Base-by-base conservation (phyloP, 768 basidiomycete species). In the Mycena albidolilacea region DNA sequence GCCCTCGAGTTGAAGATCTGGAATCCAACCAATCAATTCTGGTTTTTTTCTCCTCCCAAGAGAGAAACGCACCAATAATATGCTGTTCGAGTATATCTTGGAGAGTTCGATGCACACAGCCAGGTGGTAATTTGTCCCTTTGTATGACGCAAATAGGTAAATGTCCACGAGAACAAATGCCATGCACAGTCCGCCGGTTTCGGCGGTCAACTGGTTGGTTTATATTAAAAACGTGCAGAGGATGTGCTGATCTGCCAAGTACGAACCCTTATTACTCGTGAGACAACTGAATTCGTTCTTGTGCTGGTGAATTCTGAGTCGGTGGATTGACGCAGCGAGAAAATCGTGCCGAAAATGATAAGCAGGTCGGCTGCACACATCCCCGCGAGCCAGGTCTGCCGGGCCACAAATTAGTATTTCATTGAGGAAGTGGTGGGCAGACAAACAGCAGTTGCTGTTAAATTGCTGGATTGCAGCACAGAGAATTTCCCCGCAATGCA, bases 151-250 rank as follows among this genome's bases (percentile, higher is more conserved):
- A 38, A 73, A 77, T 6, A 77, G 67, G 14, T 57, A 61, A 17
- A 77, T 67, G 17, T 77, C 72, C 2, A 76, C 48, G n/a, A 67
- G 15, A 17, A 70, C 72, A 4, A 66, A 68, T 0, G 66, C 1
- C 7, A 67, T 69, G 15, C 70, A 72, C 8, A 76, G 15, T 3
- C 62, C 12, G n/a, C 75, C 75, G 37, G 72, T 76, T 60, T 77
- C 68, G 10, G 69, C 65, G 3, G 70, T 72, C 15, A 62, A 17
- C 50, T 69, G 23, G 15, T 39, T 69, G n/a, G 17, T 7, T 14
- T 23, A 41, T 17, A 70, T 57, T 7, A 23, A 2, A 41, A 52
- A 37, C 5, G 11, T 21, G 17, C 8, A 43, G 57, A 41, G 23
- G n/a, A 3, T 17, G 60, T 39, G 17, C 6, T 39, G 30, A 30